A percentile compares a stretch with the other conserved stretches of the same genome.
phyloP scores from a whole-genome alignment of 345 rosid genomes.

The Lepidium africanum region DNA sequence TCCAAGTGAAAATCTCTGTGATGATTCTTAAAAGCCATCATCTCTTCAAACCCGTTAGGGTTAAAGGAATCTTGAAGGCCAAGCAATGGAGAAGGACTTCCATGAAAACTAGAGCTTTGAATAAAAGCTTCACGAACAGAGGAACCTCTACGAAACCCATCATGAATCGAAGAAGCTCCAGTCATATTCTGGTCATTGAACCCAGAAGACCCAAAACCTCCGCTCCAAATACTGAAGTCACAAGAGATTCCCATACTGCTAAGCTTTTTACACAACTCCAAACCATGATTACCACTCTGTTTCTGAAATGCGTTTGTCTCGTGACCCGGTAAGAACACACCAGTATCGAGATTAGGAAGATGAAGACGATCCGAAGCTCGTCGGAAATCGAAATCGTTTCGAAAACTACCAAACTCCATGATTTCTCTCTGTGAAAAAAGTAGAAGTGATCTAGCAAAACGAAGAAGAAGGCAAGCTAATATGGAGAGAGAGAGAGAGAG shows the following conservation, averaged over 20 bases:
- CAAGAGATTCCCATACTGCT: conserved; percentile 38
- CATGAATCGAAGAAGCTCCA: conserved; percentile 19
- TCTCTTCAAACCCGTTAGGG: conserved; percentile 26
- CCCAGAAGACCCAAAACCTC: conserved; percentile 14
- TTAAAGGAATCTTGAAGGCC: conserved; percentile 25
- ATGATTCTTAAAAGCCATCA: conserved; percentile 12
- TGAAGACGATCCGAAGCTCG: conserved; percentile 24
- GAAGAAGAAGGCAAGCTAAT: background rate
- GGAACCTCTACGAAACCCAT: conserved; percentile 14
- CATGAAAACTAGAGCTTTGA: conserved; percentile 12
- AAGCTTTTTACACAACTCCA: conserved; percentile 36
- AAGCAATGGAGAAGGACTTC: conserved; percentile 15
- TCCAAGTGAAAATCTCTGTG: conserved; percentile 29
- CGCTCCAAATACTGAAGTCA: conserved; percentile 21
- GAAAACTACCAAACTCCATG: conserved; percentile 27
- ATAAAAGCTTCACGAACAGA: conserved; percentile 22
- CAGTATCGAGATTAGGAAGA: conserved; percentile 9
- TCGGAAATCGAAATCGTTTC: conserved; percentile 14
- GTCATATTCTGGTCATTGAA: background rate
- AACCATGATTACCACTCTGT: conserved; percentile 17
- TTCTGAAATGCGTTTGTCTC: conserved; percentile 22
- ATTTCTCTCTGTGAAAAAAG: conserved; percentile 14
- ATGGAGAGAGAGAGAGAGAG: background rate
- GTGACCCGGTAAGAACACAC: conserved; percentile 13
- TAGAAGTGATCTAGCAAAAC: conserved; percentile 8